These are phyloP conservation scores for Pyrenophora seminiperda DNA, from an alignment of 2,329 filamentous ascomycete species.

Conservation along the genomic window DNA sequence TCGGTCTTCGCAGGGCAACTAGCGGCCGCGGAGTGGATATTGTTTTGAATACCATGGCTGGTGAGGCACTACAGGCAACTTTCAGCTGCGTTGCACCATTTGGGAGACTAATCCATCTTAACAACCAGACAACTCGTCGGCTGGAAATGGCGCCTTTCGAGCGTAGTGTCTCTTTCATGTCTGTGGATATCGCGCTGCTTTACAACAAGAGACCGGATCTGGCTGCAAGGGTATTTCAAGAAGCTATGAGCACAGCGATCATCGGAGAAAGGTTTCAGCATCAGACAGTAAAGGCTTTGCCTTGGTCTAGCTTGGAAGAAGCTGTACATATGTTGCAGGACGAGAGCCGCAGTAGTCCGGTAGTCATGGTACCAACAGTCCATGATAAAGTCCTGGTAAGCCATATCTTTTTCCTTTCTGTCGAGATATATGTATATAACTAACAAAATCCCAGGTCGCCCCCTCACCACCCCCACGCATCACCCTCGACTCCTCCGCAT, in stretches of 20 bases:
- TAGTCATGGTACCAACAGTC: constrained; percentile 9
- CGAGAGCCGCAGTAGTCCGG: constrained; percentile 7
- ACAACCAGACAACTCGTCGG: constrained; percentile 1
- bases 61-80: constrained; percentile 41
- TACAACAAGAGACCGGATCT: constrained; percentile 4
- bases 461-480: constrained; percentile 1
- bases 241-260: constrained; percentile 6
- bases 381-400: constrained; percentile 11
- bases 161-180: constrained; percentile 16
- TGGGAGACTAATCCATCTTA: constrained; percentile 30
- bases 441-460: constrained; percentile 5
- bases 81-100: constrained; percentile 53
- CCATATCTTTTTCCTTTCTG: background rate
- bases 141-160: constrained; percentile 30
- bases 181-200: constrained; percentile 15
- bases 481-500: constrained; percentile 7
- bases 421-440: background rate
- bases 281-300: background rate
- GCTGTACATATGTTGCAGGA: constrained; percentile 22
- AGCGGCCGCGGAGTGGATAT: constrained; percentile 39
- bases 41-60: constrained; percentile 34
- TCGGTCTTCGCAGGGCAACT: constrained; percentile 13
- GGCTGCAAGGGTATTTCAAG: constrained; percentile 9
- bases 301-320: constrained; percentile 16
- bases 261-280: background rate